Evolutionary conservation across 495 filamentous ascomycete species (phyloP).

Genomic region (Hypoxylon rickii): DNA sequence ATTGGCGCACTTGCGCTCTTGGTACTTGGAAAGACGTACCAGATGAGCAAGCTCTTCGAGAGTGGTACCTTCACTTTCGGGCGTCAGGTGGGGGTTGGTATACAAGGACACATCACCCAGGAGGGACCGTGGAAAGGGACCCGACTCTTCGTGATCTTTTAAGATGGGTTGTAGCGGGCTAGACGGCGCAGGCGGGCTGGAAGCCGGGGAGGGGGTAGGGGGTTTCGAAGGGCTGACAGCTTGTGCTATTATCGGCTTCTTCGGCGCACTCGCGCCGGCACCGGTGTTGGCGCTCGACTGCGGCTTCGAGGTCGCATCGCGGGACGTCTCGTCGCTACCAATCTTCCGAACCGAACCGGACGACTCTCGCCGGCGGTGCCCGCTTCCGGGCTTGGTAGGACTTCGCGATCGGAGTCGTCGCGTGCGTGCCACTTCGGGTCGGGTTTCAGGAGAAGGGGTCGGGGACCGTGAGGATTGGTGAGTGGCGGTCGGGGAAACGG

Average conservation of each 20-base stretch:
- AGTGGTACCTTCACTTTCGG: constrained; percentile 60
- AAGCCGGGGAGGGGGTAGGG: constrained; percentile 25
- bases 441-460: constrained; percentile 50
- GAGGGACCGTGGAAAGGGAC: constrained; percentile 46
- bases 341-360: constrained; percentile 37
- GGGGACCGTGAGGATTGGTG: constrained; percentile 45
- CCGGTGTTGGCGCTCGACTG: constrained; percentile 35
- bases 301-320: constrained; percentile 44
- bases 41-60: constrained; percentile 73
- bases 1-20: constrained; percentile 71
- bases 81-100: constrained; percentile 51
- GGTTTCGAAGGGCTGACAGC: constrained; percentile 32
- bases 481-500: constrained; percentile 42
- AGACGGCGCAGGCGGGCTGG: constrained; percentile 24
- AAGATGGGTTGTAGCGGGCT: constrained; percentile 33
- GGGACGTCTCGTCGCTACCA: constrained; percentile 43
- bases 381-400: constrained; percentile 38
- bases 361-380: constrained; percentile 39
- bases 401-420: constrained; percentile 50
- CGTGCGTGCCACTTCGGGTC: constrained; percentile 48
- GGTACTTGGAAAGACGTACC: constrained; percentile 71
- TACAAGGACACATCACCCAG: constrained; percentile 57
- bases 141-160: constrained; percentile 37
- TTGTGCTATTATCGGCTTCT: constrained; percentile 54
- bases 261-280: constrained; percentile 42